A percentile compares a stretch with the other conserved stretches of the same genome.
Evolutionary conservation across 169 alveolate species (phyloP).

Genomic region (Miamiensis avidus): DNA sequence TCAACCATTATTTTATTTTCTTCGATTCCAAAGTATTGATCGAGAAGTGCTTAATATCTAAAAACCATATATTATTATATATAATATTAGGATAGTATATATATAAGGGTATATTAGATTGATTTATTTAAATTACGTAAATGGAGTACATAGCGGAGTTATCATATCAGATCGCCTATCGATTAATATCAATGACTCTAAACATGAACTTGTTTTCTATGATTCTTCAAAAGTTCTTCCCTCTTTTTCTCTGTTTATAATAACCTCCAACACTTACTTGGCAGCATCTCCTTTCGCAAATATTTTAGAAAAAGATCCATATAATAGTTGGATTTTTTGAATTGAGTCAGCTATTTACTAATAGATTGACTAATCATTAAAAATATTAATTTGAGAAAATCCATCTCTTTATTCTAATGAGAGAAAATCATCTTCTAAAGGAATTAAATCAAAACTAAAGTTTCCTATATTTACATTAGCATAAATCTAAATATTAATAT

Average conservation of each 20-base stretch:
- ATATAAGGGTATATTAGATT: too few relatives aligned
- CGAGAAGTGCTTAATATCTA: neutral
- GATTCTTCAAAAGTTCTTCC: neutral
- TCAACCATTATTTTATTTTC: neutral
- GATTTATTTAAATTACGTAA: neutral
- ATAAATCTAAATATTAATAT: neutral
- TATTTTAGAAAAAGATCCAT: neutral
- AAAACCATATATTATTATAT: too few relatives aligned
- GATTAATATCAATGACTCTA: neutral
- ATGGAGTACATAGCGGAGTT: neutral
- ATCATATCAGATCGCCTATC: neutral
- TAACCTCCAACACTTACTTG: neutral
- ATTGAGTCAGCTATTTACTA: constrained; percentile 13
- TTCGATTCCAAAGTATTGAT: neutral
- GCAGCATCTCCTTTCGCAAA: constrained; percentile 19
- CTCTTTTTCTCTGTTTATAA: neutral
- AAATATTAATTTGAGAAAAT: neutral
- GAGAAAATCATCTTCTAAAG: constrained; percentile 6
- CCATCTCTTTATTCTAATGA: constrained; percentile 2
- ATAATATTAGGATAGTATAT: too few relatives aligned
- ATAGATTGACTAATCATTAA: neutral
- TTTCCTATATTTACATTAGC: neutral
- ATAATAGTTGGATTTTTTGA: neutral
- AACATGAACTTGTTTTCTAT: neutral
- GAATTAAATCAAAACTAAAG: constrained; percentile 22